Evolutionary conservation across 202 grass and related monocot genomes (phyloP).

Genomic region (Zizania palustris): DNA sequence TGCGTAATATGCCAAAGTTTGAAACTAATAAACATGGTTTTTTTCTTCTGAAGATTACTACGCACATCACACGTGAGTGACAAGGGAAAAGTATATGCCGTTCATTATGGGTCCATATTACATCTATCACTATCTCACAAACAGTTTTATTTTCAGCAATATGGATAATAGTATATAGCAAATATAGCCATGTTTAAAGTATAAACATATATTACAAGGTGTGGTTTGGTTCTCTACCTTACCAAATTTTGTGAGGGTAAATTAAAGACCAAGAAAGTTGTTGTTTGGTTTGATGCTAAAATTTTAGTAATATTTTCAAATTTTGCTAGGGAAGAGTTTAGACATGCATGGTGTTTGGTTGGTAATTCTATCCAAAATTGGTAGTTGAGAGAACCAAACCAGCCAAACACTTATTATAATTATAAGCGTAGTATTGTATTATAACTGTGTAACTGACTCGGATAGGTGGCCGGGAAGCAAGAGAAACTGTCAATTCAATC

Average conservation of each 20-base stretch:
- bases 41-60: too few relatives aligned
- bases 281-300: neutral
- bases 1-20: too few relatives aligned
- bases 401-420: neutral
- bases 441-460: neutral
- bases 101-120: too few relatives aligned
- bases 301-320: neutral
- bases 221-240: neutral
- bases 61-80: too few relatives aligned
- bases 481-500: neutral
- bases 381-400: neutral
- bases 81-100: too few relatives aligned
- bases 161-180: neutral
- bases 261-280: neutral
- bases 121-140: neutral
- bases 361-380: neutral
- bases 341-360: too few relatives aligned
- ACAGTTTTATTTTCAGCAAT: neutral
- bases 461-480: neutral
- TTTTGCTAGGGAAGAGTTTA: too few relatives aligned
- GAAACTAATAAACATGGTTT: too few relatives aligned
- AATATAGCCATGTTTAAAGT: neutral
- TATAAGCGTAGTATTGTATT: neutral
- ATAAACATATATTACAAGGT: neutral
- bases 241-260: neutral